A percentile compares a stretch with the other conserved stretches of the same genome.
Evolutionary conservation across 2,329 filamentous ascomycete genomes (phyloP).

Genomic region (Fusarium sp.): DNA sequence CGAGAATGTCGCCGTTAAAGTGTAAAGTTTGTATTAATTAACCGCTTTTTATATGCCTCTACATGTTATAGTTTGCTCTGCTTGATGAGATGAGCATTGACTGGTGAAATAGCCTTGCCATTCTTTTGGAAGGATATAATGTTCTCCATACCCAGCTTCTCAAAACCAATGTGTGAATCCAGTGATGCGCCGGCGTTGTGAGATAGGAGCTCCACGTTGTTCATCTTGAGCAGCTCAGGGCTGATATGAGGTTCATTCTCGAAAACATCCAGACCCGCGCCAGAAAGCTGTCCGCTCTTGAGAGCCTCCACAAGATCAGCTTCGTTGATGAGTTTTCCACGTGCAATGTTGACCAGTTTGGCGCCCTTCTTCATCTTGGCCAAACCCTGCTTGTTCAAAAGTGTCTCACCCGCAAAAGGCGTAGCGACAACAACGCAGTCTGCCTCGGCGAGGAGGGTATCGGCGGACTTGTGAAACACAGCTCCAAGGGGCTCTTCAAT

Average conservation of each 20-base stretch:
- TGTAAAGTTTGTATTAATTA: neutral
- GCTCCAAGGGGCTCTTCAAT: constrained; percentile 36
- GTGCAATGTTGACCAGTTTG: constrained; percentile 78
- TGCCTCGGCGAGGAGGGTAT: constrained; percentile 44
- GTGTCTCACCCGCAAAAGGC: constrained; percentile 42
- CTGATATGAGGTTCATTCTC: constrained; percentile 73
- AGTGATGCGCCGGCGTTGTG: constrained; percentile 47
- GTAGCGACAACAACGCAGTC: constrained; percentile 48
- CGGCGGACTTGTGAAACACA: constrained; percentile 40
- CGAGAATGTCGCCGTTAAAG: neutral
- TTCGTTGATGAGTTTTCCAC: constrained; percentile 80
- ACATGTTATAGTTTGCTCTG: constrained; percentile 40
- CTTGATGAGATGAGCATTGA: constrained; percentile 48
- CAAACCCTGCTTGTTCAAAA: constrained; percentile 66
- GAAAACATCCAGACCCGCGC: constrained; percentile 77
- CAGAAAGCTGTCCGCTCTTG: constrained; percentile 71
- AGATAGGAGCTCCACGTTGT: constrained; percentile 46
- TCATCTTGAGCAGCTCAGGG: constrained; percentile 46
- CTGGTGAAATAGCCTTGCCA: constrained; percentile 46
- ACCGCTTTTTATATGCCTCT: neutral
- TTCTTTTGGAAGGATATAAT: constrained; percentile 41
- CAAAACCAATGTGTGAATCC: constrained; percentile 47
- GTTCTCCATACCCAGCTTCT: constrained; percentile 47
- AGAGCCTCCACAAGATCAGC: constrained; percentile 76
- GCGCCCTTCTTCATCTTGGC: constrained; percentile 78